Evolutionary conservation across 83 land plant species (phyloP), one percentile per base, ranked within the genome.

Genomic region (Thuja plicata): DNA sequence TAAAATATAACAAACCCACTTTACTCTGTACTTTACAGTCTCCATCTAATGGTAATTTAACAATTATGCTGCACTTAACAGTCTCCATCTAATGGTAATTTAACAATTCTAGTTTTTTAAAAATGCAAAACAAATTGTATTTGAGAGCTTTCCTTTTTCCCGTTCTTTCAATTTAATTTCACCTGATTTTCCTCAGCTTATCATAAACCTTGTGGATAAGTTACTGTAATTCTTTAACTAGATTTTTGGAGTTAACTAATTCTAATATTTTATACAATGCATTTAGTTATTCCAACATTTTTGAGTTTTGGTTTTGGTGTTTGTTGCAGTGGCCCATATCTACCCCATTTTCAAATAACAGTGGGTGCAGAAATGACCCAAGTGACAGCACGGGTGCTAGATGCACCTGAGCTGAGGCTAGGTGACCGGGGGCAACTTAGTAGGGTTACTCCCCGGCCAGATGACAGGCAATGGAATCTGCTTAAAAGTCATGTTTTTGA

Each of bases 381-480:
- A 46, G 90, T 94, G 46, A 50, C 13, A 0, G 94, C 93, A 5
- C 91, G 95, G 9, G 88, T 95, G 1, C 85, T 95, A 50, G 86
- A 62, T 8, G 91, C 92, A 8, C 96, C 96, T 6, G 88, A 87
- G 27, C 76, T 95, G 62, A 92, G 87, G 89, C 80, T 91, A 45
- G 92, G 94, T 62, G 83, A 88, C 57, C 70, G 88, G 16, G 93
- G 92, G 24, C 50, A 43, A 24, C 8, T 27, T 40, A 55, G 9
- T 6, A 85, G 50, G 43, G 86, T 93, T 30, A 43, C 19, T 40
- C 90, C 91, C 1, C 87, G 90, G 38, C 60, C 57, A 19, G 91
- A 89, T 1, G 88, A 90, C 32, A 79, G 95, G 73, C 90, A 92
- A 3, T 95, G 96, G 96, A 94, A 93, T 81, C 89, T 95, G 43